phyloP scores from a whole-genome alignment of 2,329 filamentous ascomycete genomes.

The Aureobasidium sp. region DNA sequence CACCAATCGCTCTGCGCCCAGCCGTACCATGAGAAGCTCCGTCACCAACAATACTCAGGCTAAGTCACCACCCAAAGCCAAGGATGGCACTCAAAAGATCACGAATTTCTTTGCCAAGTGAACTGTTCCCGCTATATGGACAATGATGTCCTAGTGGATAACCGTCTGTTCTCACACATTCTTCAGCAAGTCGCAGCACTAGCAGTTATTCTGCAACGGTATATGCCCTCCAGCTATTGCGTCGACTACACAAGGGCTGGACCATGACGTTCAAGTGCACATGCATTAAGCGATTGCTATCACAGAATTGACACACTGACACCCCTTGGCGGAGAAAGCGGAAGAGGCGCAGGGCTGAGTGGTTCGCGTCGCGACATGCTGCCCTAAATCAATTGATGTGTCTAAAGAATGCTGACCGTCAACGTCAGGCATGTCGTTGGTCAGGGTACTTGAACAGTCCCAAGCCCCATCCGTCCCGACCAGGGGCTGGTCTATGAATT shows the following conservation, averaged over 20 bases:
- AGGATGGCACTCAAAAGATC: slow-evolving; percentile 49
- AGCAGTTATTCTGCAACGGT: neutral
- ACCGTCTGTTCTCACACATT: neutral
- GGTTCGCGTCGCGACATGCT: neutral
- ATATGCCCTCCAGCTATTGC: neutral
- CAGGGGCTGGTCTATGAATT: neutral
- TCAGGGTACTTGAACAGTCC: neutral
- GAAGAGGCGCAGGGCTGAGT: neutral
- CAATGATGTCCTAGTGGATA: neutral
- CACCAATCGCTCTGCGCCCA: slow-evolving; percentile 11
- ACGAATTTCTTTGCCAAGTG: slow-evolving; percentile 51
- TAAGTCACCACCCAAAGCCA: slow-evolving; percentile 39
- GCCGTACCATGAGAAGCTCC: slow-evolving; percentile 48
- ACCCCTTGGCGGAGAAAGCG: neutral
- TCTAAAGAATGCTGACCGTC: neutral
- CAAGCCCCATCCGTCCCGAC: neutral
- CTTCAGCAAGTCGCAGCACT: neutral
- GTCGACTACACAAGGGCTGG: neutral
- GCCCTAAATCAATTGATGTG: neutral
- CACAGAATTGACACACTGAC: neutral
- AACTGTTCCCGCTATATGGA: slow-evolving; percentile 10
- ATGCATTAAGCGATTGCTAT: neutral
- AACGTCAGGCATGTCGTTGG: neutral
- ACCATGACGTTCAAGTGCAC: neutral
- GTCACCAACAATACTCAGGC: slow-evolving; percentile 47